Percentiles rank a stretch among this genome's conserved stretches.
These are phyloP conservation scores for Guillardia theta DNA, from an alignment of 78 protist species.

Conservation along the genomic window DNA sequence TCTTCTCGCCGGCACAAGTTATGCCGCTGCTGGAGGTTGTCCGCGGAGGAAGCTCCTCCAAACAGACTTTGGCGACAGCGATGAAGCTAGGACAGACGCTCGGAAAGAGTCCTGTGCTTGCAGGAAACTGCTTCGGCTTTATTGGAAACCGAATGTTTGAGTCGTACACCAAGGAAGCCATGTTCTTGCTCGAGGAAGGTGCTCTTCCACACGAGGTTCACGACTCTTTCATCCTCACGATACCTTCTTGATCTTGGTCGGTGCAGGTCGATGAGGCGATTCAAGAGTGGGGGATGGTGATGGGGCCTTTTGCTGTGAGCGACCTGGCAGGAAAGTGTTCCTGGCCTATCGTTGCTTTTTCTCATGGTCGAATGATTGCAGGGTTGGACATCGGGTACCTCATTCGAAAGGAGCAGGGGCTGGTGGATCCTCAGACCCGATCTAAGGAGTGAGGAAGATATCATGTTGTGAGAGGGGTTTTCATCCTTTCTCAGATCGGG, in stretches of 20 bases:
- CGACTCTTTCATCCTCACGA: not conserved
- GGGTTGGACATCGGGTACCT: conserved; percentile 45
- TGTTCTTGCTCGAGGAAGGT: conserved; percentile 54
- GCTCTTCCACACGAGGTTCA: not conserved
- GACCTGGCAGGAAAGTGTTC: conserved; percentile 61
- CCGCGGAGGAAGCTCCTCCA: not conserved
- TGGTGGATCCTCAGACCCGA: not conserved
- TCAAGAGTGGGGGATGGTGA: conserved; percentile 52
- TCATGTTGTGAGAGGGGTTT: not conserved
- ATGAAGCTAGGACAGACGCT: conserved; percentile 43
- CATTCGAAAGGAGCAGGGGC: not conserved
- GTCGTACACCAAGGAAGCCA: conserved; percentile 17
- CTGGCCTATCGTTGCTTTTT: too few relatives aligned
- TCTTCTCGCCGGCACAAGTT: conserved; percentile 76
- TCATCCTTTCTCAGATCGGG: not conserved
- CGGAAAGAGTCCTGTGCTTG: conserved; percentile 64
- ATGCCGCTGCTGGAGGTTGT: conserved; percentile 74
- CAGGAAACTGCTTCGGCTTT: conserved; percentile 72
- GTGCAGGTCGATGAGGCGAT: conserved; percentile 52
- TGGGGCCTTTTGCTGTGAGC: conserved; percentile 64
- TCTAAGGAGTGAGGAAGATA: not conserved
- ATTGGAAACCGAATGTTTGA: conserved; percentile 66
- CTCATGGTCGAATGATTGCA: too few relatives aligned
- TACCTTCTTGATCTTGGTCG: not conserved
- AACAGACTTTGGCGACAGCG: conserved; percentile 33